A percentile compares a stretch with the other conserved stretches of the same genome.
Conservation (phyloP, 2,329 filamentous ascomycete genomes). For the Neospermospora avenae region DNA sequence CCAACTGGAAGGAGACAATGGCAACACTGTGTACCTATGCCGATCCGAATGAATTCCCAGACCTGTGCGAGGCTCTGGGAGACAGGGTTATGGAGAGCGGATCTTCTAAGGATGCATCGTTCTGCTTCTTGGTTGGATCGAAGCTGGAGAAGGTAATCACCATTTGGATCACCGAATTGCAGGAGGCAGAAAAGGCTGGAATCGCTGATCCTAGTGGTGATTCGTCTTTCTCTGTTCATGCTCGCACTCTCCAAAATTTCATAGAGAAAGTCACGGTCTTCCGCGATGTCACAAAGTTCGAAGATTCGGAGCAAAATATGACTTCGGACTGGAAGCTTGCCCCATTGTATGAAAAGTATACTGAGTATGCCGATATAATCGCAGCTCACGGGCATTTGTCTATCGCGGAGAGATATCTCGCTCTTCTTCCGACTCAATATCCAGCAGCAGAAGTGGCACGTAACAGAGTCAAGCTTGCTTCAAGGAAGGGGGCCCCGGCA, state of each 20-base stretch:
- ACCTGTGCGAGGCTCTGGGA: slow-evolving; percentile 91
- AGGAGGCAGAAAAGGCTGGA: slow-evolving; percentile 75
- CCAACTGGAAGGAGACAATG: slow-evolving; percentile 97
- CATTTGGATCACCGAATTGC: slow-evolving; percentile 89
- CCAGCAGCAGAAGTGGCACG: slow-evolving; percentile 83
- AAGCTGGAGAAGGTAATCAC: slow-evolving; percentile 95
- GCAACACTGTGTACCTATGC: slow-evolving; percentile 94
- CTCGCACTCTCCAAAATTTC: slow-evolving; percentile 82
- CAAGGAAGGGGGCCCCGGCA: slow-evolving; percentile 50
- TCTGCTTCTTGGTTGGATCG: slow-evolving; percentile 93
- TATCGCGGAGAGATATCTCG: slow-evolving; percentile 86
- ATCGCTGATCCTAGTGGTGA: slow-evolving; percentile 67
- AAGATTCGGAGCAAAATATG: slow-evolving; percentile 70
- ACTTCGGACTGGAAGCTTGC: slow-evolving; percentile 84
- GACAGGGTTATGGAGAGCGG: slow-evolving; percentile 81
- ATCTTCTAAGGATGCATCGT: slow-evolving; percentile 83
- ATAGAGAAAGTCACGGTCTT: slow-evolving; percentile 99
- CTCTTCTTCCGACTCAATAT: slow-evolving; percentile 79
- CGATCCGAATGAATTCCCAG: slow-evolving; percentile 83
- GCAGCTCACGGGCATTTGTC: slow-evolving; percentile 84
- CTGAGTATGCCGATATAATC: slow-evolving; percentile 93
- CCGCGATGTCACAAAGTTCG: slow-evolving; percentile 88
- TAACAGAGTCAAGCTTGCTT: slow-evolving; percentile 81
- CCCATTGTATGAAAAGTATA: slow-evolving; percentile 88
- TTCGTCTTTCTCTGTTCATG: slow-evolving; percentile 88